phyloP scores from a whole-genome alignment of 2,329 filamentous ascomycete genomes.

The Hysterium pulicare region DNA sequence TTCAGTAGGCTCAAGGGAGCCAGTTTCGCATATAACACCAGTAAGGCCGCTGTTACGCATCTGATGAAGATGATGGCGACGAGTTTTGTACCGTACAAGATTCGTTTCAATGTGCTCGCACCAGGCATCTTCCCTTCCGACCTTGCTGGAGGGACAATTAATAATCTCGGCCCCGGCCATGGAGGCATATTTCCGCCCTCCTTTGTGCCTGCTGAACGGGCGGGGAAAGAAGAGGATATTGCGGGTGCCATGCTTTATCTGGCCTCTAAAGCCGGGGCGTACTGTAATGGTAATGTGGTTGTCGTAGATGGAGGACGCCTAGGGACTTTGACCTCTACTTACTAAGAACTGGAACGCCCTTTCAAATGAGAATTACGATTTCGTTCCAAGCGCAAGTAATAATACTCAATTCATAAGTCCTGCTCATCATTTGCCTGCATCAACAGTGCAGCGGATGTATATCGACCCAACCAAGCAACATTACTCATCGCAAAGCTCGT shows the following conservation, averaged over 20 bases:
- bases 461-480: no score
- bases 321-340: conserved; percentile 53
- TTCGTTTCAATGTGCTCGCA: conserved; percentile 47
- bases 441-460: no score
- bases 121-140: conserved; percentile 33
- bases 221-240: conserved; percentile 62
- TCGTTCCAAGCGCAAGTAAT: no score
- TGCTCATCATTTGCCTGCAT: no score
- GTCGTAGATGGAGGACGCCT: conserved; percentile 63
- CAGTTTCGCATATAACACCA: conserved; percentile 44
- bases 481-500: no score
- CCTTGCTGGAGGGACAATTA: not conserved
- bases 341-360: no score
- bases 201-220: conserved; percentile 54
- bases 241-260: conserved; percentile 64
- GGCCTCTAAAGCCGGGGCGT: conserved; percentile 61
- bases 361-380: no score
- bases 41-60: conserved; percentile 45
- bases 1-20: conserved; percentile 36
- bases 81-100: conserved; percentile 32
- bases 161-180: not conserved
- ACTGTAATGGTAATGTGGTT: conserved; percentile 62
- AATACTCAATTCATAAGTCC: no score
- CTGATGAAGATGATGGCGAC: conserved; percentile 48
- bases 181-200: not conserved